Evolutionary conservation across 2,329 filamentous ascomycete species (phyloP).

Genomic region (Colletotrichum sp.): DNA sequence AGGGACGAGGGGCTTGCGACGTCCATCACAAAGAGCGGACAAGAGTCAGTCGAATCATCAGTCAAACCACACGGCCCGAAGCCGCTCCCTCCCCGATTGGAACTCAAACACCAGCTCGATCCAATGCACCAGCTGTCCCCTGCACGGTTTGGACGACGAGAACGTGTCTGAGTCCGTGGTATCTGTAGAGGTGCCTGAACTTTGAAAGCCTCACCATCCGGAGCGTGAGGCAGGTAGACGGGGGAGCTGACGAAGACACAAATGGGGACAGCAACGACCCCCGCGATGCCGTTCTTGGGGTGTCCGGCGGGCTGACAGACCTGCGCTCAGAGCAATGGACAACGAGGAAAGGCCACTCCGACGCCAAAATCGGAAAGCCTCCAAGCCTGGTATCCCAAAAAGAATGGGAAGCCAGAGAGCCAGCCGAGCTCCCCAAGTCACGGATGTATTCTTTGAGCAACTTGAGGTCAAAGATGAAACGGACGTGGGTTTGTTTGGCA

Average conservation of each 20-base stretch:
- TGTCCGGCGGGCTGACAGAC: neutral
- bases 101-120: constrained; percentile 17
- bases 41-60: constrained; percentile 18
- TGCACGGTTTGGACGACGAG: constrained; percentile 4
- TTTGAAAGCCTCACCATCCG: neutral
- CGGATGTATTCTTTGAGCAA: neutral
- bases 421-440: neutral
- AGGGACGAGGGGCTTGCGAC: neutral
- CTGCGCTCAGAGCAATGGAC: neutral
- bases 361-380: neutral
- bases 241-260: neutral
- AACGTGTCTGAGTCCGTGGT: constrained; percentile 2
- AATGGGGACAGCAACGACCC: neutral
- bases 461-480: constrained; percentile 6
- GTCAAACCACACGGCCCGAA: constrained; percentile 21
- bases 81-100: constrained; percentile 16
- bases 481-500: constrained; percentile 1
- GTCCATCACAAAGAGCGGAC: neutral
- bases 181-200: neutral
- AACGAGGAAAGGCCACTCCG: neutral
- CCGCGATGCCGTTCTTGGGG: neutral
- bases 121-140: neutral
- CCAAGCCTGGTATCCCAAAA: neutral
- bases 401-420: neutral
- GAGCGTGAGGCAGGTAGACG: neutral